phyloP scores from a whole-genome alignment of 768 basidiomycete genomes.

The Pulveroboletus sp. region DNA sequence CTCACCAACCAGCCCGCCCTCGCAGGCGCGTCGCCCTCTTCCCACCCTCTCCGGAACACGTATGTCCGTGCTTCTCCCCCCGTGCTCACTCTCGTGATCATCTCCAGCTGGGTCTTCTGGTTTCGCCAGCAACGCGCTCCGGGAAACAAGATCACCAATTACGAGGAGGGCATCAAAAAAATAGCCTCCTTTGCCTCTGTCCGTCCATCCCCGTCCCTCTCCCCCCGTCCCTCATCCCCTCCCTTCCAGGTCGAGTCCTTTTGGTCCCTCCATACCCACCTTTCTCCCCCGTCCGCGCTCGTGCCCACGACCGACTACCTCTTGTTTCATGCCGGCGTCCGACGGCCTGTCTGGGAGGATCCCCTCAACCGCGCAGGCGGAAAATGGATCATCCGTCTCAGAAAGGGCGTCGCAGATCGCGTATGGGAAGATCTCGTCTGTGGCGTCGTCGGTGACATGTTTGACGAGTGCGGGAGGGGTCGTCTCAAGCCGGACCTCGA shows the following conservation, averaged over 20 bases:
- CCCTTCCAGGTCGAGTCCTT: constrained; percentile 82
- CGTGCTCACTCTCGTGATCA: constrained; percentile 17
- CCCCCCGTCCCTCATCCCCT: constrained; percentile 6
- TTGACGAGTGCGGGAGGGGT: constrained; percentile 55
- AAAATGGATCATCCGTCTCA: constrained; percentile 92
- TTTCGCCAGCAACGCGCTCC: constrained; percentile 88
- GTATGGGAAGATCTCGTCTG: constrained; percentile 89
- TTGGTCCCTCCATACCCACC: constrained; percentile 92
- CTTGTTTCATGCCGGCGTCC: constrained; percentile 81
- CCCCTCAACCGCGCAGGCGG: constrained; percentile 83
- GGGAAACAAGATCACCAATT: constrained; percentile 84
- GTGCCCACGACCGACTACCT: constrained; percentile 92
- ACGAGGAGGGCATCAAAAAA: constrained; percentile 94
- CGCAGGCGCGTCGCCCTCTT: constrained; percentile 33
- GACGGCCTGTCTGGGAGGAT: constrained; percentile 95
- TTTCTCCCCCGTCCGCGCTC: constrained; percentile 78
- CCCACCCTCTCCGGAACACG: constrained; percentile 83
- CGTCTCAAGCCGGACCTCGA: constrained; percentile 27
- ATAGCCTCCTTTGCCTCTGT: constrained; percentile 88
- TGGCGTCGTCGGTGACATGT: constrained; percentile 87
- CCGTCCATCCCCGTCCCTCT: constrained; percentile 24
- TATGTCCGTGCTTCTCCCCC: constrained; percentile 50
- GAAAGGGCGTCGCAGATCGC: constrained; percentile 86
- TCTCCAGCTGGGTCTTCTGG: constrained; percentile 82
- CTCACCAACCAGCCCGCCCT: constrained; percentile 44